Evolutionary conservation across 305 asterid genomes (phyloP).

Genomic region (Fraxinus albicans): DNA sequence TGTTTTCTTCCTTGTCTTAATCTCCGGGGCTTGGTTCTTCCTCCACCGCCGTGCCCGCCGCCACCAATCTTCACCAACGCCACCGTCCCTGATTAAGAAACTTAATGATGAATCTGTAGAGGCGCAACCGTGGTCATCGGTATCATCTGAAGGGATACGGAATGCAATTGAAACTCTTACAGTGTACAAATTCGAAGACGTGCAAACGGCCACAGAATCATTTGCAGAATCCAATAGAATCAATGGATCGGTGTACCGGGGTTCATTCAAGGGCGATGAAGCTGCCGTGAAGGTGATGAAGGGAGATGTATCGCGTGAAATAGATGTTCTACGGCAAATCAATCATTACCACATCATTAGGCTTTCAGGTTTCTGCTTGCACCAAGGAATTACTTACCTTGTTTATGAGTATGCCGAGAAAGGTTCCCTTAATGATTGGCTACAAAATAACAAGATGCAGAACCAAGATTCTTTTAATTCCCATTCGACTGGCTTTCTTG

Average conservation of each 20-base stretch:
- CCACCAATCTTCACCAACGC: constrained; percentile 15
- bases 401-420: constrained; percentile 56
- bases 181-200: constrained; percentile 42
- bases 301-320: constrained; percentile 50
- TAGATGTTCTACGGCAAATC: constrained; percentile 47
- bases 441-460: constrained; percentile 19
- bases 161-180: constrained; percentile 43
- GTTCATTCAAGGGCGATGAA: constrained; percentile 48
- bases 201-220: constrained; percentile 46
- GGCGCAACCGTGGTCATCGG: constrained; percentile 19
- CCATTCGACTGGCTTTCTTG: constrained; percentile 13
- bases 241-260: constrained; percentile 43
- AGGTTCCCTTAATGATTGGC: constrained; percentile 46
- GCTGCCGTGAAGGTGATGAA: constrained; percentile 61
- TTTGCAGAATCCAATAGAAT: constrained; percentile 47
- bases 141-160: constrained; percentile 34
- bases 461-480: neutral
- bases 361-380: constrained; percentile 58
- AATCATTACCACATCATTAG: constrained; percentile 53
- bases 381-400: constrained; percentile 53
- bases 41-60: constrained; percentile 17
- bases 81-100: constrained; percentile 17
- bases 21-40: constrained; percentile 25
- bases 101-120: constrained; percentile 19
- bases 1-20: constrained; percentile 20